Evolutionary conservation across 2,329 filamentous ascomycete species (phyloP), one percentile per base, ranked within the genome.

Genomic region (Aspergillus sp.): DNA sequence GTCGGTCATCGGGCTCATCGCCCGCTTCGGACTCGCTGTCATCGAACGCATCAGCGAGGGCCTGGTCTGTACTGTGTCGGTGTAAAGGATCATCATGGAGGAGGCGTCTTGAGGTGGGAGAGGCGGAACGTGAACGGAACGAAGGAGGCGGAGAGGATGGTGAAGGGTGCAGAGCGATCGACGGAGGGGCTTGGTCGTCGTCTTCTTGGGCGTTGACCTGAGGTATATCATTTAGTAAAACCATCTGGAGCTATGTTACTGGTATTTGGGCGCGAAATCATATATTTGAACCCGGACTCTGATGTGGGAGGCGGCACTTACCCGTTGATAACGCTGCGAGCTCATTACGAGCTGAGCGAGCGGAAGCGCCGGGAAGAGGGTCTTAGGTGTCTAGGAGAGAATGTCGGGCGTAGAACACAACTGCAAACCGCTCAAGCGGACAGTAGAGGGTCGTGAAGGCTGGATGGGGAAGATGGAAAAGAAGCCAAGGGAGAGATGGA

Each of bases 11-110:
- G 57, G 84, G 81, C 58, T 89, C 88, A 66, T 90, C 80, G 60
- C 86, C 85, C 55, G 82, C 87, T 62, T 89, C 89, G 36, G 80
- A 82, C 60, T 89, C 90, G 61, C 88, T 89, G 64, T 89, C 89
- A 68, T 89, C 86, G 71, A 99, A 99, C 1, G 95, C 92, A 71
- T 98, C 93, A 66, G 90, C 91, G 13, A 99, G 83, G n/a, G 90
- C 88, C 60, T 89, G 83, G 67, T 96, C 87, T 59, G 91, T 89
- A 57, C 84, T 80, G 64, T 75, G 78, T 54, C 74, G 70, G 56
- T 79, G 74, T 32, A 53, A 50, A 39, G 80, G 79, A 64, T 83
- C 80, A 58, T 81, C 74, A 51, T 18, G 79, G 74, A 80, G 81
- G 77, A 77, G 77, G 54, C 80, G 81, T 60, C 78, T 76, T 45